Evolutionary conservation across 208 protist genomes (phyloP), one percentile per base, ranked within the genome.

Genomic region (Tritrichomonas foetus): DNA sequence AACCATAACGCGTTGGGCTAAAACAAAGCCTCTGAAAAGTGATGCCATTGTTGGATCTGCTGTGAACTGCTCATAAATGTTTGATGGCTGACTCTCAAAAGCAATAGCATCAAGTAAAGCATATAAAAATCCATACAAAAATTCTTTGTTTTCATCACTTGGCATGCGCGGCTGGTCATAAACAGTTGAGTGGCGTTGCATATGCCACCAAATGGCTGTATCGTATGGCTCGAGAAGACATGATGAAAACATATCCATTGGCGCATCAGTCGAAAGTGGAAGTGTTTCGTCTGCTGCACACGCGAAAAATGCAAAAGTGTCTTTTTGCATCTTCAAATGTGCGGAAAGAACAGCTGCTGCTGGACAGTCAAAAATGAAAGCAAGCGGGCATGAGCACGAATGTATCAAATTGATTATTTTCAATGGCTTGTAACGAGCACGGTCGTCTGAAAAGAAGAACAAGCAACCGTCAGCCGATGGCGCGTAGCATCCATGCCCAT

Each of bases 31-130:
- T 33, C 25, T 16, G 64, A 69, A 69, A n/a, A 69, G n/a, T 33
- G 11, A 3, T 16, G 64, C 8, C 13, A 69, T 69, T 8, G 64
- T 69, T n/a, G 64, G 64, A 36, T 89, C 78, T 14, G 39, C n/a
- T 33, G 41, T 47, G 47, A 41, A 61, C 9, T 33, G 25, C 13
- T 89, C 78, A 36, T 57, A 89, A 14, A 89, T 13, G 22, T 44
- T 55, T 33, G 78, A 1, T 33, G 78, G 41, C 30, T 89, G 78
- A 5, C n/a, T 89, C 13, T 89, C 78, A 49, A 89, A 89, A 20
- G 78, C 78, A 33, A 89, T 89, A 16, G 78, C 78, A 89, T 89
- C 78, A 20, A 89, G 47, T 33, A 89, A 27, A 1, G 78, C 78
- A 57, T 57, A 3, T 39, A 89, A 57, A n/a, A 89, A 89, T 57